Percentiles rank a stretch among this genome's conserved stretches.
Conservation (phyloP, 2,329 filamentous ascomycete species). For the Sphaceloma murrayae region DNA sequence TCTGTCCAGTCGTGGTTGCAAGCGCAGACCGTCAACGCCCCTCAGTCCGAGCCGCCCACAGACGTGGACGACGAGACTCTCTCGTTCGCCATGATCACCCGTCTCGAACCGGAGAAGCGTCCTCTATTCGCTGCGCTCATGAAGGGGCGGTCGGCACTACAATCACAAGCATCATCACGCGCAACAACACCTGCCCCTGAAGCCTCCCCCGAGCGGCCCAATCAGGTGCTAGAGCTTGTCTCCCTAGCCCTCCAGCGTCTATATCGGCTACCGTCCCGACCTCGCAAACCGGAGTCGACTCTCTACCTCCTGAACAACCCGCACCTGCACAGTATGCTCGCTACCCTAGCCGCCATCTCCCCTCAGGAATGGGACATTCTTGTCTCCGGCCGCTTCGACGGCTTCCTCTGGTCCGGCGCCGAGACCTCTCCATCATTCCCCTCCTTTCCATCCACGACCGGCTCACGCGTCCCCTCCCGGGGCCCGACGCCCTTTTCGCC, state of each 20-base stretch:
- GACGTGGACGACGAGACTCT: constrained; percentile 92
- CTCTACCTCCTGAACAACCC: constrained; percentile 80
- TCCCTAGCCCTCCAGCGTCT: constrained; percentile 73
- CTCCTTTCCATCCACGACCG: constrained; percentile 12
- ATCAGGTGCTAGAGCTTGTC: constrained; percentile 62
- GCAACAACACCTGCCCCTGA: constrained; percentile 59
- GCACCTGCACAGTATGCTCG: constrained; percentile 71
- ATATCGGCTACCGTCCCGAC: constrained; percentile 62
- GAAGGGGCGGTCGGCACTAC: constrained; percentile 45
- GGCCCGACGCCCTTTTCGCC: constrained; percentile 29
- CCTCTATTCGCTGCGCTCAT: constrained; percentile 76
- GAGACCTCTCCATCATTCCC: constrained; percentile 22
- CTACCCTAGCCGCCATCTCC: constrained; percentile 79
- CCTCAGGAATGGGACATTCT: constrained; percentile 95
- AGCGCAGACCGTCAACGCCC: constrained; percentile 45
- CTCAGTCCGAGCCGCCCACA: constrained; percentile 66
- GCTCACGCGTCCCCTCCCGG: constrained; percentile 29
- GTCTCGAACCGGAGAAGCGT: constrained; percentile 64
- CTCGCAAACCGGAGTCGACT: constrained; percentile 76
- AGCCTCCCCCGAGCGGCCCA: constrained; percentile 25
- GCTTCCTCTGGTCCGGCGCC: constrained; percentile 73
- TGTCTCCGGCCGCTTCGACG: constrained; percentile 86
- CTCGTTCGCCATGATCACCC: constrained; percentile 86
- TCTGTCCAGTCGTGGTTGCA: constrained; percentile 85
- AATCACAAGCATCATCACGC: constrained; percentile 39